These are phyloP conservation scores for Eremochloa ophiuroides DNA, from an alignment of 176 grass and related monocot species.

Conservation along the genomic window DNA sequence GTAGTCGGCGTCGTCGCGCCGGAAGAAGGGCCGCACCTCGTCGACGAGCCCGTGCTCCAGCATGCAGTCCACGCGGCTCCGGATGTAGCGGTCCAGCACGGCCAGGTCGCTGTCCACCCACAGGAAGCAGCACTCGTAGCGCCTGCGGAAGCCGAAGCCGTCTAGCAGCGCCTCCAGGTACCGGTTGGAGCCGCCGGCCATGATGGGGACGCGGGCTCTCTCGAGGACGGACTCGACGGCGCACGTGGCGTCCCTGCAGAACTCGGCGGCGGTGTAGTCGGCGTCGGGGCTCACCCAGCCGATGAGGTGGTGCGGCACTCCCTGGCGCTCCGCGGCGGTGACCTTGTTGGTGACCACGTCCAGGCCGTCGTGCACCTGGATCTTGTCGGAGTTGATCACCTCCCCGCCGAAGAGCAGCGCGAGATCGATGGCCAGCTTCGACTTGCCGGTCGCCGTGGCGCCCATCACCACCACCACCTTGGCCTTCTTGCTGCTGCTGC, in stretches of 20 bases:
- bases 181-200: constrained; percentile 86
- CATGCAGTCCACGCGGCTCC: constrained; percentile 69
- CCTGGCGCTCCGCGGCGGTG: constrained; percentile 44
- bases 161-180: constrained; percentile 80
- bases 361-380: constrained; percentile 68
- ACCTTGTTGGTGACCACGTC: constrained; percentile 86
- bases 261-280: constrained; percentile 66
- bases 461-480: constrained; percentile 81
- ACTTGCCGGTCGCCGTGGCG: constrained; percentile 91
- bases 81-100: constrained; percentile 57
- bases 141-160: constrained; percentile 45
- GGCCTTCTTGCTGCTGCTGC: not conserved
- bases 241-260: constrained; percentile 42
- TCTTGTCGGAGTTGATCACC: constrained; percentile 88
- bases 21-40: constrained; percentile 63
- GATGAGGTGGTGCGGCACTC: constrained; percentile 76
- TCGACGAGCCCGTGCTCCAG: constrained; percentile 48
- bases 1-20: constrained; percentile 48
- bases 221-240: constrained; percentile 15
- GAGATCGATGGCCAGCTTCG: constrained; percentile 70
- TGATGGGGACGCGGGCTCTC: constrained; percentile 41
- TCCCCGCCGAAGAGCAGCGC: constrained; percentile 60
- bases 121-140: constrained; percentile 71
- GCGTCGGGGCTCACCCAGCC: constrained; percentile 51
- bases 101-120: constrained; percentile 76